Conservation (phyloP, 176 grass and related monocot genomes). For the Oryza glumipatula region DNA sequence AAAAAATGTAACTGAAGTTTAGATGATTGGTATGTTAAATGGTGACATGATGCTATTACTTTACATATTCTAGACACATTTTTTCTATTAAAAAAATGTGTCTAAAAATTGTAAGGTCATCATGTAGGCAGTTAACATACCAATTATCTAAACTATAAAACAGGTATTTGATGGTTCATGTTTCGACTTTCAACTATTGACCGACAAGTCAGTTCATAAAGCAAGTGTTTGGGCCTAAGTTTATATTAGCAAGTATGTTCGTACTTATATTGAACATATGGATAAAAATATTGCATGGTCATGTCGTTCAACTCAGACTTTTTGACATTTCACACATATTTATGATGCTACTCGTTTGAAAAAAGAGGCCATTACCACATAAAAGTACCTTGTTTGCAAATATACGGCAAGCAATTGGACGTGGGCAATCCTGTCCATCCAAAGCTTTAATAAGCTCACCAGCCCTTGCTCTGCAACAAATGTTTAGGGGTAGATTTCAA, state of each 20-base stretch:
- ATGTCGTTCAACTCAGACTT: neutral
- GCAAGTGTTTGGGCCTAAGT: neutral
- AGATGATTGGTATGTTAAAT: too few species aligned
- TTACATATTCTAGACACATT: too few species aligned
- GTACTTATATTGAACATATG: neutral
- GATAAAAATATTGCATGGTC: neutral
- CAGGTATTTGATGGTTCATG: neutral
- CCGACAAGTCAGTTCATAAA: neutral
- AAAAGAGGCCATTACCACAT: neutral
- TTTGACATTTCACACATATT: slow-evolving; percentile 10
- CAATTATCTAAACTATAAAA: neutral
- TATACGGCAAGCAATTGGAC: slow-evolving; percentile 46
- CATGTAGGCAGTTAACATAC: neutral
- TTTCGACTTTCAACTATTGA: neutral
- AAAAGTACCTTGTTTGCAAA: slow-evolving; percentile 51
- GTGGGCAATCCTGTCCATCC: slow-evolving; percentile 56
- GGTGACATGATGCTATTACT: too few species aligned
- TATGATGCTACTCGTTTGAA: slow-evolving; percentile 13
- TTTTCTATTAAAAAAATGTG: neutral
- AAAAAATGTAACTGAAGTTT: neutral
- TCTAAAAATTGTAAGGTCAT: neutral
- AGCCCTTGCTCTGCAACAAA: slow-evolving; percentile 50
- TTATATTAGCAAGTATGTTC: neutral
- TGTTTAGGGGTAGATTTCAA: slow-evolving; percentile 7
- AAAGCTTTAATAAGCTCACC: slow-evolving; percentile 58